Percentiles rank a stretch among this genome's conserved stretches.
These are phyloP conservation scores for Paraconiothyrium sp. DNA, from an alignment of 2,329 filamentous ascomycete genomes.

Conservation along the genomic window DNA sequence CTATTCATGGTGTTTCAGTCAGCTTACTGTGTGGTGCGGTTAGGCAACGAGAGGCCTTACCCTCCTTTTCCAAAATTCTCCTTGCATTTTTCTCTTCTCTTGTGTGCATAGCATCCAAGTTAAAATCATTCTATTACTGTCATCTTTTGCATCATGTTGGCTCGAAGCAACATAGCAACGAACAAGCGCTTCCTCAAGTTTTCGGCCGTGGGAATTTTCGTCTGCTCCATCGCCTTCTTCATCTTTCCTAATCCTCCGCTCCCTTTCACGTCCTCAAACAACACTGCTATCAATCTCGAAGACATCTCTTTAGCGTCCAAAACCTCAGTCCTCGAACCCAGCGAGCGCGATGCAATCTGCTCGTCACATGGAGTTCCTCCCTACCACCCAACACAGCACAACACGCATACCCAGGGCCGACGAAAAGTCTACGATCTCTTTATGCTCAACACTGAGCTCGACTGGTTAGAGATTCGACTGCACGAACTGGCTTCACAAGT, in stretches of 20 bases:
- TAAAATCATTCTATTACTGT: too few species aligned
- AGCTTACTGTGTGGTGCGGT: too few species aligned
- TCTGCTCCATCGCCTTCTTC: constrained; percentile 2
- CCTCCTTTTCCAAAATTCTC: too few species aligned
- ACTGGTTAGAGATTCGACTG: constrained; percentile 72
- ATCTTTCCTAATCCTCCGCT: not conserved
- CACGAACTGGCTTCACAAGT: constrained; percentile 66
- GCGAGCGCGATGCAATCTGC: constrained; percentile 15
- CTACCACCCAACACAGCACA: constrained; percentile 6
- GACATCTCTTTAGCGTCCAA: constrained; percentile 7
- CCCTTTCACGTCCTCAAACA: not conserved
- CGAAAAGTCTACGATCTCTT: constrained; percentile 68
- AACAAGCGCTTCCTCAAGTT: constrained; percentile 8
- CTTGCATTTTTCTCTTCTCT: too few species aligned
- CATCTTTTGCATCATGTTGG: not conserved
- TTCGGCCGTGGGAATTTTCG: constrained; percentile 1
- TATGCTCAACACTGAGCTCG: constrained; percentile 70
- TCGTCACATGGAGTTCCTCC: constrained; percentile 15
- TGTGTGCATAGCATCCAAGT: too few species aligned
- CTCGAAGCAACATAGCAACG: not conserved
- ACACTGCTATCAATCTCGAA: not conserved
- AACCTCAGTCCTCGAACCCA: not conserved
- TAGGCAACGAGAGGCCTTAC: too few species aligned
- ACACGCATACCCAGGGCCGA: constrained; percentile 3
- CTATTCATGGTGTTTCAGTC: too few species aligned